These are phyloP conservation scores for Septoria petroselini DNA, from an alignment of 2,329 filamentous ascomycete genomes.

Conservation along the genomic window DNA sequence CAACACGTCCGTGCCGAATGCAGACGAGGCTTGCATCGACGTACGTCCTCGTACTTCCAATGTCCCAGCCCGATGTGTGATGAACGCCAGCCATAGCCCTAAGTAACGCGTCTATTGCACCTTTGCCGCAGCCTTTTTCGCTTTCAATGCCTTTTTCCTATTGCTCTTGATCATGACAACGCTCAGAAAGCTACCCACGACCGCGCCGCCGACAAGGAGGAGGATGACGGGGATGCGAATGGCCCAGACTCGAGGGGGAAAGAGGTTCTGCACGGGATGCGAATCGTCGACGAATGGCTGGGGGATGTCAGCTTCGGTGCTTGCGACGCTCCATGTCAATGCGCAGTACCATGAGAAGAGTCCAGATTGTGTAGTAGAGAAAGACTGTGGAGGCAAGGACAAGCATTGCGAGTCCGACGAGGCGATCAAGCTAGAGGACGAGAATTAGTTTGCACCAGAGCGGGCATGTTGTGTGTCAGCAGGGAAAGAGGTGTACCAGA, in stretches of 20 bases:
- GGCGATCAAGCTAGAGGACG: slow-evolving; percentile 75
- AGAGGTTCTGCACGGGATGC: slow-evolving; percentile 89
- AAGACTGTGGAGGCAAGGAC: slow-evolving; percentile 69
- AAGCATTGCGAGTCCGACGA: slow-evolving; percentile 73
- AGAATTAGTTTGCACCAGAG: slow-evolving; percentile 10
- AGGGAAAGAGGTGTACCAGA: slow-evolving; percentile 9
- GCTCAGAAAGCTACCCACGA: slow-evolving; percentile 92
- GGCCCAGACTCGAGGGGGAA: slow-evolving; percentile 96
- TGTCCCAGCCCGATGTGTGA: neutral
- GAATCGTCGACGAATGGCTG: slow-evolving; percentile 96
- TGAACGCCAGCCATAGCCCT: slow-evolving; percentile 11
- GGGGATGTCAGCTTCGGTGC: neutral
- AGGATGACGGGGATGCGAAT: slow-evolving; percentile 98
- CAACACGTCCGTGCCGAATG: too few species aligned
- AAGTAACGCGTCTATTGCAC: slow-evolving; percentile 4
- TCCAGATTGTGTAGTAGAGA: slow-evolving; percentile 97
- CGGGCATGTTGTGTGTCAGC: neutral
- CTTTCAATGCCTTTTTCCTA: slow-evolving; percentile 94
- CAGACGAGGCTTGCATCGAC: too few species aligned
- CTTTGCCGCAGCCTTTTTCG: slow-evolving; percentile 56
- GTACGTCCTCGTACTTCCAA: neutral
- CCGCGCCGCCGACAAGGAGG: slow-evolving; percentile 82
- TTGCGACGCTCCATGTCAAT: too few species aligned
- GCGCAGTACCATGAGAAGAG: slow-evolving; percentile 80
- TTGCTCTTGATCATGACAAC: slow-evolving; percentile 99